phyloP scores from a whole-genome alignment of 1,139 yeast species.

The Geotrichum macrosporum region DNA sequence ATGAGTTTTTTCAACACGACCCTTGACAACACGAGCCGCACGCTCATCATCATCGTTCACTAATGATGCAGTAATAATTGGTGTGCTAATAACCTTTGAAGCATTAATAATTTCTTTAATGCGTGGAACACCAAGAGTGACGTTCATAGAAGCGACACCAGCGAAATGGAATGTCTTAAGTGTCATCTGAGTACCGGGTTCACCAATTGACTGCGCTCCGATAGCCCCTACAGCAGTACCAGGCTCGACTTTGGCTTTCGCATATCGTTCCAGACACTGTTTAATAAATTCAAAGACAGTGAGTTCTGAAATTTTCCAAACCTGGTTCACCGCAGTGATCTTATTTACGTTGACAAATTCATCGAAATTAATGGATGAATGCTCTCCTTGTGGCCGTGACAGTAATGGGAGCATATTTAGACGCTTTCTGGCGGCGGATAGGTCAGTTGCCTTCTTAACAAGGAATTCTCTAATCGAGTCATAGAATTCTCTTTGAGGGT shows the following conservation, averaged over 20 bases:
- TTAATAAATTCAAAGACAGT: conserved; percentile 66
- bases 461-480: conserved; percentile 65
- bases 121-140: conserved; percentile 98
- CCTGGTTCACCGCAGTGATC: conserved; percentile 60
- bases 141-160: conserved; percentile 99
- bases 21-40: conserved; percentile 97
- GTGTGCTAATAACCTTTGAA: conserved; percentile 90
- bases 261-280: conserved; percentile 76
- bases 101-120: conserved; percentile 98
- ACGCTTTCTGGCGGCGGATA: conserved; percentile 56
- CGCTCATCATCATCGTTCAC: conserved; percentile 94
- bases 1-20: conserved; percentile 89
- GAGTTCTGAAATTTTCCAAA: conserved; percentile 61
- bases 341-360: conserved; percentile 37
- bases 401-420: conserved; percentile 47
- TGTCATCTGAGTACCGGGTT: conserved; percentile 99
- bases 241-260: conserved; percentile 91
- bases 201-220: conserved; percentile 99
- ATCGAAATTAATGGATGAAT: conserved; percentile 46
- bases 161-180: conserved; percentile 98
- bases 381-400: conserved; percentile 45
- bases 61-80: conserved; percentile 89
- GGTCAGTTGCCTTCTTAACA: conserved; percentile 49
- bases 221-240: conserved; percentile 99
- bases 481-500: conserved; percentile 82